Conservation (phyloP, 352 stramenopile genomes). For the Globisporangium cystogenes region DNA sequence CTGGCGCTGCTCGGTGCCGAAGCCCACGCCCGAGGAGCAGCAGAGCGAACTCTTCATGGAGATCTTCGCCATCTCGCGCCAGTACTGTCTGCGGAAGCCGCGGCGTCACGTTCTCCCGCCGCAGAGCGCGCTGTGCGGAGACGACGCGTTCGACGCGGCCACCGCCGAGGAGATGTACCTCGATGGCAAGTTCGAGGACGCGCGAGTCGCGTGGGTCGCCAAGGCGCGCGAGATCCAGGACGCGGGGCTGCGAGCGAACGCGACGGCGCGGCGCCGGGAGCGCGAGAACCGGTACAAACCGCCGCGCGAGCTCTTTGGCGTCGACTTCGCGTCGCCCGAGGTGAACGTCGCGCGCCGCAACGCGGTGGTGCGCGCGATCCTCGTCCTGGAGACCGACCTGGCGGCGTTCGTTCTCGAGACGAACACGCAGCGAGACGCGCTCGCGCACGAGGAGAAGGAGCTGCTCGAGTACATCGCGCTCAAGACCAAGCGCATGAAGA, state of each 20-base stretch:
- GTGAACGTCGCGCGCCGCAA: conserved; percentile 61
- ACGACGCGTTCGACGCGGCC: conserved; percentile 8
- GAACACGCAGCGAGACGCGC: conserved; percentile 50
- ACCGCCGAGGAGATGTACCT: conserved; percentile 52
- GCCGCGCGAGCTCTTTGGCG: conserved; percentile 35
- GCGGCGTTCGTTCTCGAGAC: conserved; percentile 57
- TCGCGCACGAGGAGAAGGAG: conserved; percentile 57
- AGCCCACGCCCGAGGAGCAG: conserved; percentile 46
- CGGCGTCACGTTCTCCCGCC: conserved; percentile 34
- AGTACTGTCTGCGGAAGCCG: conserved; percentile 74
- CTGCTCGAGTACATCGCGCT: conserved; percentile 70
- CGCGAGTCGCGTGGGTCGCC: conserved; percentile 35
- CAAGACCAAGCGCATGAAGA: conserved; percentile 74
- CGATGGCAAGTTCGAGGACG: conserved; percentile 57
- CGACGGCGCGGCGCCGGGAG: conserved; percentile 17
- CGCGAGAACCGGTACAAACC: conserved; percentile 37
- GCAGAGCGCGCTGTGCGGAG: conserved; percentile 12
- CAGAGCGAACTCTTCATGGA: conserved; percentile 64
- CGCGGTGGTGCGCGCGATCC: conserved; percentile 40
- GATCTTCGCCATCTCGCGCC: conserved; percentile 62
- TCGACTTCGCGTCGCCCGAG: conserved; percentile 62
- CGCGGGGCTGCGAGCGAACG: conserved; percentile 25
- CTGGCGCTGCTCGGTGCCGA: conserved; percentile 55
- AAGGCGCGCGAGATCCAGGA: conserved; percentile 33
- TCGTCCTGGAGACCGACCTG: conserved; percentile 44